Evolutionary conservation across 441 rosid genomes (phyloP), one percentile per base, ranked within the genome.

Genomic region (Pelargonium australe): DNA sequence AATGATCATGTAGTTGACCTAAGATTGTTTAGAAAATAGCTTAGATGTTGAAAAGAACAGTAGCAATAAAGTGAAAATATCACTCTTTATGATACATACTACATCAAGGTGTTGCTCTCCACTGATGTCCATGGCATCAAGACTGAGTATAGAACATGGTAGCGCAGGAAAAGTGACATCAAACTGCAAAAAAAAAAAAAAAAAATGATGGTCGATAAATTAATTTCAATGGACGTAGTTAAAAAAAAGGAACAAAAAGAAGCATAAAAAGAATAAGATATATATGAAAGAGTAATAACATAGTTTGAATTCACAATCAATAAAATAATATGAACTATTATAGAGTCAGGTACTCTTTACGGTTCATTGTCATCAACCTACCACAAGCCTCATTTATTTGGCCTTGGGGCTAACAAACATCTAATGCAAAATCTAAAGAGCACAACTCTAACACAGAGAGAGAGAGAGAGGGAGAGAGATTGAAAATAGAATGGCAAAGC

Each of bases 71-170:
- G 63, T n/a, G 60, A 28, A 11, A 64, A 43, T 34, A 25, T 2
- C 40, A 41, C 51, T 14, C 47, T 41, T 66, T 40, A 43, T 17
- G 53, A 63, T 57, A 80, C 87, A 72, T 80, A 94, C 98, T 72
- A 94, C 93, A 73, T 94, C 98, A 76, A 94, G 95, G 81, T 94
- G 96, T 55, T 91, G 92, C 80, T 87, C 97, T 70, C 97, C 99
- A 71, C 97, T 90, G 78, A 90, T 87, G 79, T 95, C 97, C 92
- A 91, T 95, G 43, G 96, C 99, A 76, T 95, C 99, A 58, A 91
- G 82, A 77, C 95, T 95, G 64, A 91, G 88, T 77, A 91, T 86
- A 49, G 99, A 88, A 80, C 99, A 95, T 12, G 99, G 88, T 68
- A 95, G 80, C 68, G 91, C 94, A 73, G 97, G 97, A 75, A 95